A percentile compares a stretch with the other conserved stretches of the same genome.
Evolutionary conservation across 805 yeast species (phyloP).

Genomic region (Metschnikowia gelsemii): DNA sequence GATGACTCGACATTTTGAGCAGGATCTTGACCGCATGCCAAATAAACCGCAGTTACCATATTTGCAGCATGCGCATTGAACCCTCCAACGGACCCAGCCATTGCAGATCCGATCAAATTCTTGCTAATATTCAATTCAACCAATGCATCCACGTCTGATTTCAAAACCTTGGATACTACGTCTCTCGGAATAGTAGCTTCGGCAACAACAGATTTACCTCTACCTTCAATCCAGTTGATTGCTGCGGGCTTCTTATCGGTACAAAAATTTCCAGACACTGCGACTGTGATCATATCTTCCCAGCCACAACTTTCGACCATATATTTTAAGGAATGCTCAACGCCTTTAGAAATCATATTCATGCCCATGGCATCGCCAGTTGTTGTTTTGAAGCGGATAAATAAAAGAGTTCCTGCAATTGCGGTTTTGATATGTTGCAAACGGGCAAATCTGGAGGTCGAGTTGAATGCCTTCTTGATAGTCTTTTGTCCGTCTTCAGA

Average conservation of each 20-base stretch:
- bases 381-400: constrained; percentile 92
- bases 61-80: constrained; percentile 98
- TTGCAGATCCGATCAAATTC: constrained; percentile 92
- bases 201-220: constrained; percentile 97
- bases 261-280: constrained; percentile 96
- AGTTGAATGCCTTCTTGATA: constrained; percentile 87
- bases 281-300: constrained; percentile 88
- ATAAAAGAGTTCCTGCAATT: constrained; percentile 86
- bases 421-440: constrained; percentile 89
- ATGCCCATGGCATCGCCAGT: constrained; percentile 99
- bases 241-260: constrained; percentile 98
- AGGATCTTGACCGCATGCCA: constrained; percentile 99
- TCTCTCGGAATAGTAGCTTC: constrained; percentile 87
- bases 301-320: constrained; percentile 90
- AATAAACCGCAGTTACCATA: constrained; percentile 86
- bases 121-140: constrained; percentile 87
- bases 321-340: constrained; percentile 76
- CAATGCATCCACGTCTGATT: constrained; percentile 88
- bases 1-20: constrained; percentile 98
- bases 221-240: constrained; percentile 98
- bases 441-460: constrained; percentile 96
- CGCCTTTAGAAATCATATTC: constrained; percentile 99
- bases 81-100: constrained; percentile 98
- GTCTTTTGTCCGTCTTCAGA: constrained; percentile 86
- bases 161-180: constrained; percentile 76